phyloP scores from a whole-genome alignment of 768 basidiomycete species.

The Rhodotorula paludigena region DNA sequence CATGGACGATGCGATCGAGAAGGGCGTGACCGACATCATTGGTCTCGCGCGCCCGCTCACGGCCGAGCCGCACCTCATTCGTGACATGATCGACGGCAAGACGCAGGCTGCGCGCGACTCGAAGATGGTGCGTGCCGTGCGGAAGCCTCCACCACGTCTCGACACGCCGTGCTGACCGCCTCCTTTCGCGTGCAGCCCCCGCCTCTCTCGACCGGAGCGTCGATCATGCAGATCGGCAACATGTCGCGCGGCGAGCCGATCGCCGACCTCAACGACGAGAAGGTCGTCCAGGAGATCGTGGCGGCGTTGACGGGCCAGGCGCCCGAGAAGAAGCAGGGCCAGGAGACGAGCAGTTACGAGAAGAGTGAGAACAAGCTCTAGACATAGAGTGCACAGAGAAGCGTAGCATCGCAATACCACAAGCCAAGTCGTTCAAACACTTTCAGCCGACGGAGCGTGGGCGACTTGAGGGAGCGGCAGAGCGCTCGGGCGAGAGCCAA shows the following conservation, averaged over 20 bases:
- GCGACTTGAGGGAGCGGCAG: too few relatives aligned
- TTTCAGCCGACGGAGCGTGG: too few relatives aligned
- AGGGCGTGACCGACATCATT: slow-evolving; percentile 36
- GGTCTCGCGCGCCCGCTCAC: slow-evolving; percentile 46
- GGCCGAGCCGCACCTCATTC: slow-evolving; percentile 44
- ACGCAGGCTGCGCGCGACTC: slow-evolving; percentile 39
- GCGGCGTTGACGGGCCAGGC: slow-evolving; percentile 14
- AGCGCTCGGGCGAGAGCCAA: too few relatives aligned
- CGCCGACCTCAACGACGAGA: slow-evolving; percentile 31
- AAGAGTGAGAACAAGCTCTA: slow-evolving; percentile 1
- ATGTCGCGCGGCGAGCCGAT: slow-evolving; percentile 28
- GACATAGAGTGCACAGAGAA: not conserved
- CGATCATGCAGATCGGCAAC: slow-evolving; percentile 37
- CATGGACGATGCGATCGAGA: slow-evolving; percentile 43
- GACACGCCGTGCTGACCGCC: not conserved
- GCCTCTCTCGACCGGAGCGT: slow-evolving; percentile 24
- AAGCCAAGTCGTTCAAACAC: too few relatives aligned
- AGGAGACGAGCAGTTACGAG: slow-evolving; percentile 6
- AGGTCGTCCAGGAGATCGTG: slow-evolving; percentile 22
- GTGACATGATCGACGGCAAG: slow-evolving; percentile 42
- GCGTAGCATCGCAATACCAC: not conserved
- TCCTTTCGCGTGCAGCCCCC: not conserved
- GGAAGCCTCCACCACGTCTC: slow-evolving; percentile 28
- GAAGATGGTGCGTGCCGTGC: slow-evolving; percentile 26
- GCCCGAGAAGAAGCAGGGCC: slow-evolving; percentile 15